A percentile compares a stretch with the other conserved stretches of the same genome.
These are phyloP conservation scores for Emergomyces orientalis DNA, from an alignment of 2,329 filamentous ascomycete species.

Conservation along the genomic window DNA sequence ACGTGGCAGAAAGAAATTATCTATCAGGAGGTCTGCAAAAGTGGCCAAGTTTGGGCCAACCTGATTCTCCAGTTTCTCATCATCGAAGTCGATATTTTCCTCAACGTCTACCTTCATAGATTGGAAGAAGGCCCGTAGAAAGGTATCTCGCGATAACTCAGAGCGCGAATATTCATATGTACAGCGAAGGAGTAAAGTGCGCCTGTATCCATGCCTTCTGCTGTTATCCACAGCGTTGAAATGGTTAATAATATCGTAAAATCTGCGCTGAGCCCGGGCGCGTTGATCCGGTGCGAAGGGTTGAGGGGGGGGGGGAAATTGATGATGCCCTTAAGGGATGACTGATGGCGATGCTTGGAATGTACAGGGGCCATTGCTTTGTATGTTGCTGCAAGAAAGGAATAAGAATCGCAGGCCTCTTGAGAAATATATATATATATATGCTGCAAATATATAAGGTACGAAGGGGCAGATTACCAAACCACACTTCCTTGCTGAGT, in stretches of 20 bases:
- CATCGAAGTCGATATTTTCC: background rate
- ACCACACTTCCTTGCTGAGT: no score
- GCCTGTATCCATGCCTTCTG: background rate
- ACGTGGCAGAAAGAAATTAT: conserved; percentile 16
- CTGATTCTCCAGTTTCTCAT: background rate
- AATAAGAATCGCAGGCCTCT: no score
- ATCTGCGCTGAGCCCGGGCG: background rate
- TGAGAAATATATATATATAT: no score
- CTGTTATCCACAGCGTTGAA: background rate
- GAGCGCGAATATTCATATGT: conserved; percentile 16
- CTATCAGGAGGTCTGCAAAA: conserved; percentile 14
- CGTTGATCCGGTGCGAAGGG: background rate
- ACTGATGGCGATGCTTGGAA: background rate
- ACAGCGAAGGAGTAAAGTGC: conserved; percentile 14
- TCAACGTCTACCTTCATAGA: conserved; percentile 1
- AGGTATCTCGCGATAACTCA: conserved; percentile 8
- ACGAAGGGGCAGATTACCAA: no score
- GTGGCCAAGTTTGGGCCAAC: background rate
- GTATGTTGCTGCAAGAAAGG: no score
- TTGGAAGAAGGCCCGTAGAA: conserved; percentile 9
- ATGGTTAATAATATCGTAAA: background rate
- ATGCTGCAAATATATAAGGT: no score
- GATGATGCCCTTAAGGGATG: background rate
- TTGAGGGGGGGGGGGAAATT: background rate
- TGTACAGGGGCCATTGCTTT: no score